A percentile compares a stretch with the other conserved stretches of the same genome.
phyloP scores from a whole-genome alignment of 495 filamentous ascomycete genomes.

The Penicillium longicatenatum region DNA sequence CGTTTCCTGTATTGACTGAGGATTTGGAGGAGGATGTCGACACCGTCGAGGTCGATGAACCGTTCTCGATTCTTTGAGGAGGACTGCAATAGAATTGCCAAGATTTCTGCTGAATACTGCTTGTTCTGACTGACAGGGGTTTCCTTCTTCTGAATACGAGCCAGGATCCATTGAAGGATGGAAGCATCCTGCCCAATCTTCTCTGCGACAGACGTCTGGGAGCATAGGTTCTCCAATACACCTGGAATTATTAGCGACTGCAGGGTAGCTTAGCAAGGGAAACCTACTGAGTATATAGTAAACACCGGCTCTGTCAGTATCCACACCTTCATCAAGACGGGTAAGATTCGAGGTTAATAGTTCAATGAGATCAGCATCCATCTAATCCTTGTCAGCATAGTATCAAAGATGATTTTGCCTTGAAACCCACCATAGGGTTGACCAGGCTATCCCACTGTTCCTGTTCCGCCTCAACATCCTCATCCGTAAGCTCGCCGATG shows the following conservation, averaged over 20 bases:
- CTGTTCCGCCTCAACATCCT: constrained; percentile 84
- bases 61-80: constrained; percentile 62
- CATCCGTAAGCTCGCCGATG: constrained; percentile 89
- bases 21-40: constrained; percentile 80
- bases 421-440: constrained; percentile 63
- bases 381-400: constrained; percentile 35
- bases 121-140: constrained; percentile 78
- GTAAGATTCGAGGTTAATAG: constrained; percentile 81
- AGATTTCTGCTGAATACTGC: constrained; percentile 89
- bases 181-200: constrained; percentile 66
- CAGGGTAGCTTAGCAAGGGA: not conserved
- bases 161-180: constrained; percentile 74
- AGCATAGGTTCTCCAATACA: constrained; percentile 85
- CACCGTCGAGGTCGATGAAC: constrained; percentile 67
- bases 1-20: constrained; percentile 86
- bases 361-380: constrained; percentile 79
- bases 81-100: constrained; percentile 82
- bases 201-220: constrained; percentile 64
- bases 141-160: constrained; percentile 66
- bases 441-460: constrained; percentile 83
- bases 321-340: constrained; percentile 78
- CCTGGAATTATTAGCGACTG: constrained; percentile 34
- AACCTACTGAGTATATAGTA: constrained; percentile 74
- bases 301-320: constrained; percentile 78
- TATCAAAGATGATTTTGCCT: not conserved